Evolutionary conservation across 169 alveolate genomes (phyloP).

Genomic region (Cryptosporidium felis): DNA sequence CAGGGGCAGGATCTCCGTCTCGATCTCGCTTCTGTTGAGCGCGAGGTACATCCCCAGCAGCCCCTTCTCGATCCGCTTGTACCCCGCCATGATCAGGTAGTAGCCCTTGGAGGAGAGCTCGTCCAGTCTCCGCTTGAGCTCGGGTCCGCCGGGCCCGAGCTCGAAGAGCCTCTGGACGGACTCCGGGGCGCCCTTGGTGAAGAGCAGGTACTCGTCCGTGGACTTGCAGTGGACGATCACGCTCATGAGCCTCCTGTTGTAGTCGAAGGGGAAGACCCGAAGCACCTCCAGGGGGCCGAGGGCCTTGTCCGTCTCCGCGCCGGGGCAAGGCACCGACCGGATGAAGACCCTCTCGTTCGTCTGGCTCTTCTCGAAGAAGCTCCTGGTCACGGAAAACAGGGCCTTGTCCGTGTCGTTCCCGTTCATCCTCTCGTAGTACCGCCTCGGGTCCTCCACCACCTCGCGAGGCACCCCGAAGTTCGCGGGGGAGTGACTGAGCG

Average conservation of each 20-base stretch:
- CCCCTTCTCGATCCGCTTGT: not conserved
- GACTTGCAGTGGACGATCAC: slow-evolving; percentile 16
- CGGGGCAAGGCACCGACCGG: not conserved
- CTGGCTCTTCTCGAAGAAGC: slow-evolving; percentile 38
- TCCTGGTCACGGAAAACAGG: slow-evolving; percentile 30
- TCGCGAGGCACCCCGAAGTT: slow-evolving; percentile 41
- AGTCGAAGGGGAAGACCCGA: slow-evolving; percentile 54
- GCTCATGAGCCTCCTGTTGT: slow-evolving; percentile 58
- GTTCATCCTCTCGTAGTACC: slow-evolving; percentile 5
- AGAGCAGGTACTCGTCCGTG: slow-evolving; percentile 5
- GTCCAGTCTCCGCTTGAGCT: slow-evolving; percentile 11
- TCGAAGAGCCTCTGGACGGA: not conserved
- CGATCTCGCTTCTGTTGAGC: slow-evolving; percentile 27
- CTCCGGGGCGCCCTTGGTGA: slow-evolving; percentile 68
- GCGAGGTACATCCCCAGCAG: not conserved
- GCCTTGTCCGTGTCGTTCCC: slow-evolving; percentile 69
- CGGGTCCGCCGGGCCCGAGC: not conserved
- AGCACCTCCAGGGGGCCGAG: slow-evolving; percentile 29
- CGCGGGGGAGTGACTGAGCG: slow-evolving; percentile 28
- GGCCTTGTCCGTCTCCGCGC: not conserved
- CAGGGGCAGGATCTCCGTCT: slow-evolving; percentile 23
- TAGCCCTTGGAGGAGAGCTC: slow-evolving; percentile 50
- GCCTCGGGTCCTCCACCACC: not conserved
- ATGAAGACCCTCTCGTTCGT: slow-evolving; percentile 1
- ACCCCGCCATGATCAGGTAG: slow-evolving; percentile 16